These are phyloP conservation scores for Adiantum capillusveneris DNA, from an alignment of 75 land plant species.

Conservation along the genomic window DNA sequence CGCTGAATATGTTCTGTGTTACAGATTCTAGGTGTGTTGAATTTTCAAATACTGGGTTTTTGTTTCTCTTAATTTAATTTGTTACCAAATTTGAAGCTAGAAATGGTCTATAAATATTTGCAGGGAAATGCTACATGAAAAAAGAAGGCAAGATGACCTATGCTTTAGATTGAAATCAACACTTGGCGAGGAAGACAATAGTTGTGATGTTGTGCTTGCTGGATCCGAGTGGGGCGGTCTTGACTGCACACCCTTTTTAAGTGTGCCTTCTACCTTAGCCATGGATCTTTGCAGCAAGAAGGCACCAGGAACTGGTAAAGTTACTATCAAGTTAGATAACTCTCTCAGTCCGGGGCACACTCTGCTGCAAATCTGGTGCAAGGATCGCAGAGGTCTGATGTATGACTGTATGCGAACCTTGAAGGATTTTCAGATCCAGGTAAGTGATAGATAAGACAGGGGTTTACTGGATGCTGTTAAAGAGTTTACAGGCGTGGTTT, in stretches of 20 bases:
- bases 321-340: conserved; percentile 52
- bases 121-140: not conserved
- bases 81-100: not conserved
- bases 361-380: conserved; percentile 61
- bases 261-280: conserved; percentile 40
- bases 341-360: conserved; percentile 69
- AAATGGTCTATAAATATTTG: not conserved
- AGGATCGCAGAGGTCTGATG: conserved; percentile 72
- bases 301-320: conserved; percentile 5
- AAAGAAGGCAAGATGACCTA: too few species aligned
- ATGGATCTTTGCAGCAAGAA: conserved; percentile 39
- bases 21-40: conserved; percentile 44
- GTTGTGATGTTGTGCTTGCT: too few species aligned
- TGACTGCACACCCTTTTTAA: conserved; percentile 28
- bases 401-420: conserved; percentile 81
- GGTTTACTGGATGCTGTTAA: not conserved
- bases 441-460: too few species aligned
- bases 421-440: conserved; percentile 80
- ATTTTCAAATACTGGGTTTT: not conserved
- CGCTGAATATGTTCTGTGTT: conserved; percentile 63
- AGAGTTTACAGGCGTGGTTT: not conserved
- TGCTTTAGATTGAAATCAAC: too few species aligned
- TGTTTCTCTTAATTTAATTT: not conserved
- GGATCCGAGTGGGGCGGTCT: conserved; percentile 39
- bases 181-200: too few species aligned